Evolutionary conservation across 2,329 filamentous ascomycete genomes (phyloP).

Genomic region (Diaporthe amygdali): DNA sequence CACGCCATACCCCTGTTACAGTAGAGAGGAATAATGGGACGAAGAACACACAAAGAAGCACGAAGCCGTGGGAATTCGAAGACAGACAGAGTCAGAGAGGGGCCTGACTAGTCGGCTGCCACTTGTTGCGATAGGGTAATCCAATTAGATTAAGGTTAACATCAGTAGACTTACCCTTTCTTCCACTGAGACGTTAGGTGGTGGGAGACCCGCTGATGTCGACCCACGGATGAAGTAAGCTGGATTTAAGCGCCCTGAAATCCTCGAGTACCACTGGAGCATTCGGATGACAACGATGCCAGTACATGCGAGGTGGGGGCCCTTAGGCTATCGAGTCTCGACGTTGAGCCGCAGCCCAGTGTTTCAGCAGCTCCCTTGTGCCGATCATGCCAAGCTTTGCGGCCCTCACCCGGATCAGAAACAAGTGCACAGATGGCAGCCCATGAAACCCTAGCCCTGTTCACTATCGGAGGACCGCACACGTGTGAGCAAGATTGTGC

Average conservation of each 20-base stretch:
- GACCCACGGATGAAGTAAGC: constrained; percentile 2
- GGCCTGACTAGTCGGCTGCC: too few relatives aligned
- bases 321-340: neutral
- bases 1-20: too few relatives aligned
- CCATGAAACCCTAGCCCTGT: constrained; percentile 10
- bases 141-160: neutral
- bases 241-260: too few relatives aligned
- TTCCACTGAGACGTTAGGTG: neutral
- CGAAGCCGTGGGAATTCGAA: too few relatives aligned
- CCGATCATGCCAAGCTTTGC: constrained; percentile 9
- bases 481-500: neutral
- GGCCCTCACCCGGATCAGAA: neutral
- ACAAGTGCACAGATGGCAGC: constrained; percentile 5
- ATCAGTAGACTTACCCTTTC: neutral
- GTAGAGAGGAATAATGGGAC: too few relatives aligned
- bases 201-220: neutral
- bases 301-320: neutral
- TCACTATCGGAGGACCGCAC: neutral
- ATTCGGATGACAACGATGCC: neutral
- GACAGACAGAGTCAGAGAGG: too few relatives aligned
- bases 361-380: neutral
- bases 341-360: neutral
- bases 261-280: neutral
- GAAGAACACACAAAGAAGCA: too few relatives aligned
- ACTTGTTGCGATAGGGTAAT: constrained; percentile 1